A percentile compares a stretch with the other conserved stretches of the same genome.
phyloP scores from a whole-genome alignment of 352 stramenopile genomes.

The Globisporangium nagaii region DNA sequence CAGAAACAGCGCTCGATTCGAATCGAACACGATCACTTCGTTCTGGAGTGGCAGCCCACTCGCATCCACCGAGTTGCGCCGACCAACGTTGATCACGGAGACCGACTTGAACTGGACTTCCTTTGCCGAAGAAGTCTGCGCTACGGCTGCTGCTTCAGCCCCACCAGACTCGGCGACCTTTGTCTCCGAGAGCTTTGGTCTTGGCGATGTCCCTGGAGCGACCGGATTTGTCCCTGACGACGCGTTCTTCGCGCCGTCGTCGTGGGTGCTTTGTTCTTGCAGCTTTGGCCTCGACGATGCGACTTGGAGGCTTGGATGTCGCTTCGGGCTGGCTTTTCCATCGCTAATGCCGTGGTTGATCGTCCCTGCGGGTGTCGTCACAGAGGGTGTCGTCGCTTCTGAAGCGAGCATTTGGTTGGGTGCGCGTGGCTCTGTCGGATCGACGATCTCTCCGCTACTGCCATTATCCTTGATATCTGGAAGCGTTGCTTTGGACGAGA shows the following conservation, averaged over 20 bases:
- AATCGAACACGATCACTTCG: slow-evolving; percentile 13
- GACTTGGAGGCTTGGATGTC: neutral
- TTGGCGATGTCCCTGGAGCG: neutral
- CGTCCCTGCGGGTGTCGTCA: neutral
- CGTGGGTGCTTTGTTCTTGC: neutral
- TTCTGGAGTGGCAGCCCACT: neutral
- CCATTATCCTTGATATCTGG: neutral
- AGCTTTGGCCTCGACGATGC: neutral
- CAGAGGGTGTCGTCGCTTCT: no score
- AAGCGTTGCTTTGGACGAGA: neutral
- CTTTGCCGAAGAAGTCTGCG: neutral
- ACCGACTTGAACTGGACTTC: neutral
- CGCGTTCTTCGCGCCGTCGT: neutral
- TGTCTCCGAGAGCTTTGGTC: neutral
- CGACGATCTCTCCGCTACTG: neutral
- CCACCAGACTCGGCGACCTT: neutral
- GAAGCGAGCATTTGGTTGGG: no score
- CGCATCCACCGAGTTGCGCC: neutral
- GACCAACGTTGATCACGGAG: neutral
- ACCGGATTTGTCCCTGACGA: neutral
- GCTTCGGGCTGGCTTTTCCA: neutral
- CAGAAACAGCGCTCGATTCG: slow-evolving; percentile 23
- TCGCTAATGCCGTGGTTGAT: neutral
- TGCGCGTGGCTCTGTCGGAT: neutral
- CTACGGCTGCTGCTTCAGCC: neutral